Base-by-base conservation (phyloP, 1,139 yeast genomes). In the Geotrichum restrictum region DNA sequence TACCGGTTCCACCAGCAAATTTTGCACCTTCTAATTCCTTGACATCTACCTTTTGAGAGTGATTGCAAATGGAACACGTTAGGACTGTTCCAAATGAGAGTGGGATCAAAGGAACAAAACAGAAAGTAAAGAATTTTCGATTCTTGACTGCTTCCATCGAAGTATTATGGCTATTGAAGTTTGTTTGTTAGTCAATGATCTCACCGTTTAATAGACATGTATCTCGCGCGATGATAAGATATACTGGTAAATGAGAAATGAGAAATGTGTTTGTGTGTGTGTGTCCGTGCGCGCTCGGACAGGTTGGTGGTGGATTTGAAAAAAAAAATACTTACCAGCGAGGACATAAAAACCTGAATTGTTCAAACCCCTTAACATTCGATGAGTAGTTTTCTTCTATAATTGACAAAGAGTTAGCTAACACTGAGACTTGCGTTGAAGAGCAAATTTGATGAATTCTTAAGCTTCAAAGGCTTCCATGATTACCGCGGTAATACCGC, bases 41-140 rank as follows among this genome's bases (percentile, higher is more conserved):
- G 38, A 60, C 62, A 36, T 64, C 68, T 39, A 74, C 71, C 49
- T 69, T 72, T 59, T 75, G 79, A 33, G 72, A 60, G 79, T 79
- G 75, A 39, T 70, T 66, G 58, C 80, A 76, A 10, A 73, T 72
- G 13, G 69, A 64, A 53, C 80, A 76, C 27, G 63, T 67, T 39
- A 76, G 61, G 48, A 72, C 53, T 54, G 72, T 73, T 2, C 78
- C 78, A 75, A 77, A 75, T 53, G 67, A 68, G 6, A 75, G 58
- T 0, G 81, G 81, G 3, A 77, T 64, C 19, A 77, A 46, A 1
- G 81, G 81, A 3, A 77, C 62, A 51, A 70, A 77, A 67, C 77
- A 77, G 21, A 77, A 53, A 0, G 78, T 68, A 56, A 77, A 68
- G 57, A 77, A 77, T 60, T 75, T 75, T 44, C 73, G 71, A 49